These are phyloP conservation scores for Xylaria acuta DNA, from an alignment of 495 filamentous ascomycete species.

Conservation along the genomic window DNA sequence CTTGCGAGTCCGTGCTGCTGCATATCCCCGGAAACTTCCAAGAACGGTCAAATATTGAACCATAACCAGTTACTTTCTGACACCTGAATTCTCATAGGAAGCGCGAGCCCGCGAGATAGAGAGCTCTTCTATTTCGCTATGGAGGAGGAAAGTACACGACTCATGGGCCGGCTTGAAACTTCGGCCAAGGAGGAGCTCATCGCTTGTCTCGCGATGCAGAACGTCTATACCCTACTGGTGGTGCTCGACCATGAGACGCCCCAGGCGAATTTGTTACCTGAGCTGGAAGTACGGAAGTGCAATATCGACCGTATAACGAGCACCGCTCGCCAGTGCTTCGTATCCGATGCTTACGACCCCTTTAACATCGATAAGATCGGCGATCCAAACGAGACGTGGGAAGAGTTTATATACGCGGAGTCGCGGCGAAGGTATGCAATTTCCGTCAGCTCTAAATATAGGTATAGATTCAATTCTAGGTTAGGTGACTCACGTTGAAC, in stretches of 20 bases:
- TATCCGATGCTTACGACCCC: slow-evolving; percentile 17
- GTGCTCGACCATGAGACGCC: slow-evolving; percentile 22
- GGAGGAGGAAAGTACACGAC: slow-evolving; percentile 25
- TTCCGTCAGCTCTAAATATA: neutral
- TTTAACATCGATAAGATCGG: slow-evolving; percentile 28
- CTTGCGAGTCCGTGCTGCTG: neutral
- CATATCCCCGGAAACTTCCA: neutral
- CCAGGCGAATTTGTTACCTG: slow-evolving; percentile 9
- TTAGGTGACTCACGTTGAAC: neutral
- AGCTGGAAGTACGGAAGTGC: slow-evolving; percentile 26
- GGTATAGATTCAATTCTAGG: neutral
- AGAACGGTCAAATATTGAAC: neutral
- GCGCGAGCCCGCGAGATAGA: neutral
- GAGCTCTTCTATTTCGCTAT: slow-evolving; percentile 26
- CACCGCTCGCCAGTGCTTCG: slow-evolving; percentile 17
- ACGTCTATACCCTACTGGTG: slow-evolving; percentile 30
- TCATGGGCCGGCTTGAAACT: slow-evolving; percentile 21
- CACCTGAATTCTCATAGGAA: neutral
- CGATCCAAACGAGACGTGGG: slow-evolving; percentile 32
- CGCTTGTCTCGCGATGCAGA: slow-evolving; percentile 26
- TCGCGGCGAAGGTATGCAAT: slow-evolving; percentile 32
- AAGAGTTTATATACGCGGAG: slow-evolving; percentile 33
- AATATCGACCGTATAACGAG: slow-evolving; percentile 1
- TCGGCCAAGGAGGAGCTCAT: slow-evolving; percentile 19
- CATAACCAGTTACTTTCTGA: neutral